Base-by-base conservation (phyloP, 768 basidiomycete species). In the Sistotremastrum niveocremeum region DNA sequence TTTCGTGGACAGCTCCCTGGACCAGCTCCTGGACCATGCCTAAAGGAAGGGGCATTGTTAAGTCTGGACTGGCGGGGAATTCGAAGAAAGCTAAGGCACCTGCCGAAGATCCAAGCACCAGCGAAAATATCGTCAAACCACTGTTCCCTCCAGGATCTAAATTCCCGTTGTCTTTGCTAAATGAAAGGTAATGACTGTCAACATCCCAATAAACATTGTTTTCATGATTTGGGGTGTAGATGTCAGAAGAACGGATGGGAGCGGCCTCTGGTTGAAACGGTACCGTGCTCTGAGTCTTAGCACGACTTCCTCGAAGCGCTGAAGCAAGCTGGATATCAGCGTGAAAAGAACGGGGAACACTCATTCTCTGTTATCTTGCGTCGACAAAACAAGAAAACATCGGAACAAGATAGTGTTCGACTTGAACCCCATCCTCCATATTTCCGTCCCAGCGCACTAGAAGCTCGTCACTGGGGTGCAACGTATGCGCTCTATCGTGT, bases 221-320 rank as follows among this genome's bases (percentile, higher is more conserved):
- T 20, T 20, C 20, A 20, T 20, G 20, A 20, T 20, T 20, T 20
- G 20, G 7, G 32, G 20, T 34, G 10, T 45, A 86, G 84, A 62
- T 93, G 88, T 57, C 86, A 89, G 57, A 91, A 93, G 62, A 71
- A 74, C 43, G 88, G 84, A 2, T 94, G 88, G 88, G 86, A 90
- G 48, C 81, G 81, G 50, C 83, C 91, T 1, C 54, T 63, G 6
- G 73, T 94, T n/a, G 79, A 89, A 45, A 76, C 84, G 30, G 86
- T 88, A 61, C 60, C 54, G 11, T 44, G 37, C 46, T 30, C 20
- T 20, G 20, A 20, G 20, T 20, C 20, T 20, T 20, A 20, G 20
- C 20, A 20, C 20, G 20, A 20, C 20, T 31, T 44, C 47, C 52
- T 48, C 52, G 45, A 29, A 47, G 47, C 33, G 41, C 39, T 43